These are phyloP conservation scores for Chaetomium cochliodes DNA, from an alignment of 495 filamentous ascomycete species.

Conservation along the genomic window DNA sequence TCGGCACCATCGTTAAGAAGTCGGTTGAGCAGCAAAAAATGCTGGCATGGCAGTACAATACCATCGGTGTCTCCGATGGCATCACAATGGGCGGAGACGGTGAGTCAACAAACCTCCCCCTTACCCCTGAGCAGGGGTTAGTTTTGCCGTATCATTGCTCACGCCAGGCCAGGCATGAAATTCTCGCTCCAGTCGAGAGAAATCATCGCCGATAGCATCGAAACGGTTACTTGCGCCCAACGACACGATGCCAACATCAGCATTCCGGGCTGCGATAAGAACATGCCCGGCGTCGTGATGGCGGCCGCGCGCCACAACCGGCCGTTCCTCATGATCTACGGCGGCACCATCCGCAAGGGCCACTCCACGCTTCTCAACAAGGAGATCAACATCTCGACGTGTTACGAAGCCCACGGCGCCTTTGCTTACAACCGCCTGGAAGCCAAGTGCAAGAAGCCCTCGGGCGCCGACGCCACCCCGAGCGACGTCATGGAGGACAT, in stretches of 20 bases:
- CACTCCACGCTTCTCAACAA: conserved; percentile 75
- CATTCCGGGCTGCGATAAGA: conserved; percentile 97
- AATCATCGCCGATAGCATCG: conserved; percentile 92
- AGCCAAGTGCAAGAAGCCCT: conserved; percentile 41
- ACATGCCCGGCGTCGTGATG: conserved; percentile 84
- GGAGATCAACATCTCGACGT: conserved; percentile 84
- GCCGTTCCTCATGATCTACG: conserved; percentile 75
- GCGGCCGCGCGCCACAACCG: conserved; percentile 83
- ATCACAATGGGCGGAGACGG: conserved; percentile 98
- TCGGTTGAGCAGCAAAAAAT: conserved; percentile 77
- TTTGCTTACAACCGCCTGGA: conserved; percentile 68
- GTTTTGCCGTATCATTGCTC: conserved; percentile 5
- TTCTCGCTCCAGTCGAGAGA: conserved; percentile 95
- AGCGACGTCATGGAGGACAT: conserved; percentile 86
- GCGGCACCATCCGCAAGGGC: conserved; percentile 85
- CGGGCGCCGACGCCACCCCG: conserved; percentile 49
- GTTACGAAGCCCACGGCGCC: conserved; percentile 90
- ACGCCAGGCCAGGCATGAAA: conserved; percentile 71
- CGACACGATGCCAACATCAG: conserved; percentile 92
- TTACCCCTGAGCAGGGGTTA: conserved; percentile 4
- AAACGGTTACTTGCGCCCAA: conserved; percentile 85
- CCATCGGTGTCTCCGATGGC: conserved; percentile 86
- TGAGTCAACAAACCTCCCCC: conserved; percentile 37
- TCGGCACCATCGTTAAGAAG: conserved; percentile 88
- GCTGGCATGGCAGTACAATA: conserved; percentile 93